A percentile compares a stretch with the other conserved stretches of the same genome.
Evolutionary conservation across 2,329 filamentous ascomycete species (phyloP).

Genomic region (Penicillium brasilianum): DNA sequence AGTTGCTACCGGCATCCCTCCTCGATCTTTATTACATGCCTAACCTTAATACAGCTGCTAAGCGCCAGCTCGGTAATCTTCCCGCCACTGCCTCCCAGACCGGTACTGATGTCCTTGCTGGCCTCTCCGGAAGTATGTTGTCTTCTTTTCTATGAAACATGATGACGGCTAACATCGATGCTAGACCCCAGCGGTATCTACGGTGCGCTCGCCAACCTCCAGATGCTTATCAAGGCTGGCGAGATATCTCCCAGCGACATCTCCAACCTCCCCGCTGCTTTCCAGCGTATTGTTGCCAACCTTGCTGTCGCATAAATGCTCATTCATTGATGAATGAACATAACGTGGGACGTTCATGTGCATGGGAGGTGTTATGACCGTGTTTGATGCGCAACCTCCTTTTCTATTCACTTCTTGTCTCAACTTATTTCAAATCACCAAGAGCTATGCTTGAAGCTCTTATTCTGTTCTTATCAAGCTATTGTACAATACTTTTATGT

Average conservation of each 20-base stretch:
- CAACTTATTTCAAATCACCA: not conserved
- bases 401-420: slow-evolving; percentile 4
- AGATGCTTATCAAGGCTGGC: slow-evolving; percentile 13
- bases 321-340: not conserved
- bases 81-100: slow-evolving; percentile 16
- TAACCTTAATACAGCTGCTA: slow-evolving; percentile 3
- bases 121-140: slow-evolving; percentile 28
- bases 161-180: not conserved
- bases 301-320: slow-evolving; percentile 19
- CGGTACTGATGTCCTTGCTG: slow-evolving; percentile 10
- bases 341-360: slow-evolving; percentile 1
- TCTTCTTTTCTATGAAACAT: not conserved
- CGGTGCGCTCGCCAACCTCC: slow-evolving; percentile 19
- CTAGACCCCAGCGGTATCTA: slow-evolving; percentile 27
- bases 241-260: slow-evolving; percentile 22
- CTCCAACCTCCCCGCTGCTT: slow-evolving; percentile 17
- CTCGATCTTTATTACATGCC: not conserved
- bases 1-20: not conserved
- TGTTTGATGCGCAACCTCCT: slow-evolving; percentile 7
- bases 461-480: slow-evolving; percentile 7
- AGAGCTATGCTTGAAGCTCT: not conserved
- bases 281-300: slow-evolving; percentile 22
- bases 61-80: slow-evolving; percentile 17
- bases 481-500: slow-evolving; percentile 25
- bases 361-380: slow-evolving; percentile 23